Conservation (phyloP, 2,329 filamentous ascomycete species). For the Leptosphaerulina australis region DNA sequence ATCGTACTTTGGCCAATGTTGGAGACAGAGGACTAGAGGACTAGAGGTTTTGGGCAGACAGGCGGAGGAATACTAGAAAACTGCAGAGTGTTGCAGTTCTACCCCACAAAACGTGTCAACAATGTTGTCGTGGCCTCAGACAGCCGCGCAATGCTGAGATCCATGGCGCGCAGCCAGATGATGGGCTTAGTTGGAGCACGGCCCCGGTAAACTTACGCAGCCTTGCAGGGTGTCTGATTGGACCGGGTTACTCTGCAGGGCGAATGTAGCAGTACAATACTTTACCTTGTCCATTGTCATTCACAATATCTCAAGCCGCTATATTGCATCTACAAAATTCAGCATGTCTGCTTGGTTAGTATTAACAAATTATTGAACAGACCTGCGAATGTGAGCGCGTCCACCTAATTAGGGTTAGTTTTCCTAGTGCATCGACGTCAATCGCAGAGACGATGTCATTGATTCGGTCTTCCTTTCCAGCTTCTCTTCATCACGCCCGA, state of each 20-base stretch:
- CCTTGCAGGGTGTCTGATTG: slow-evolving; percentile 9
- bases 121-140: slow-evolving; percentile 27
- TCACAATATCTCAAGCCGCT: background rate
- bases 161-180: slow-evolving; percentile 19
- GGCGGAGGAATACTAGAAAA: background rate
- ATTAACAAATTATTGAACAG: slow-evolving; percentile 11
- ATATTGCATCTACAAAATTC: background rate
- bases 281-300: background rate
- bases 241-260: slow-evolving; percentile 2
- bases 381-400: slow-evolving; percentile 1
- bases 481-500: background rate
- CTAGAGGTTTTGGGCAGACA: background rate
- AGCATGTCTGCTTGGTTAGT: background rate
- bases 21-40: background rate
- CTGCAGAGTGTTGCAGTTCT: background rate
- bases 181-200: slow-evolving; percentile 1
- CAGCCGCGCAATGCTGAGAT: slow-evolving; percentile 21
- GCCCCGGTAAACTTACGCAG: slow-evolving; percentile 19
- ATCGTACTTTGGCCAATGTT: background rate
- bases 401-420: slow-evolving; percentile 23
- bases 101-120: background rate
- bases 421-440: slow-evolving; percentile 8
- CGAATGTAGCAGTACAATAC: background rate
- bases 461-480: background rate
- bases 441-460: slow-evolving; percentile 19